Base-by-base conservation (phyloP, 108 stramenopile species). In the Chaetoceros tenuissimus region DNA sequence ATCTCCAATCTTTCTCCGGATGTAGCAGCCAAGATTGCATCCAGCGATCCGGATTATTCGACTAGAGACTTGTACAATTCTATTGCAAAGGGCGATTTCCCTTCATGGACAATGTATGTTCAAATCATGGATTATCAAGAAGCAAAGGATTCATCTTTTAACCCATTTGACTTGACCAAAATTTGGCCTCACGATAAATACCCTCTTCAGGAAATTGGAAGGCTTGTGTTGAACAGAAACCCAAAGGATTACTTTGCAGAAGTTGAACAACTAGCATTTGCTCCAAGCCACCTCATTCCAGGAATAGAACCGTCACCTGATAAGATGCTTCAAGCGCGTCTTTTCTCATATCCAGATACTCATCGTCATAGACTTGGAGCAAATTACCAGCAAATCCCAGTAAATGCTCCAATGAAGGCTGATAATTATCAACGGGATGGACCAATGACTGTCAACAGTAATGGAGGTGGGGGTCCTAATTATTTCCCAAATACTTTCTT, bases 281-380 rank as follows among this genome's bases (percentile, higher is more conserved):
- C 80, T 19, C 82, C 82, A 29, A 45, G 71, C 44, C 77, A 84
- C 75, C 69, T 84, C 72, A 55, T 84, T 27, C 82, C 82, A 8
- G 82, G 82, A 13, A 76, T 84, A n/a, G 79, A 80, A 48, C 77
- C 77, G n/a, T 81, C 80, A 20, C 82, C 82, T 23, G 82, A 84
- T 68, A 80, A 79, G 60, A 81, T 84, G 79, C 71, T 84, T 22
- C 81, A 82, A 63, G 81, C 63, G 24, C 62, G 71, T 10, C 28
- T 77, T 21, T 79, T 79, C 60, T 72, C 74, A 25, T 83, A 83
- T 71, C 68, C 79, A 24, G 82, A 83, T 66, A 75, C 80, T 20
- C 82, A 84, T 62, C 55, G 79, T 24, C 79, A 84, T 67, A 73
- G 82, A 28, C 68, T 84, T 31, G 82, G 82, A 16, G 69, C 77